Evolutionary conservation across 2,329 filamentous ascomycete species (phyloP), one percentile per base, ranked within the genome.

Genomic region (Fusarium mundagurra): DNA sequence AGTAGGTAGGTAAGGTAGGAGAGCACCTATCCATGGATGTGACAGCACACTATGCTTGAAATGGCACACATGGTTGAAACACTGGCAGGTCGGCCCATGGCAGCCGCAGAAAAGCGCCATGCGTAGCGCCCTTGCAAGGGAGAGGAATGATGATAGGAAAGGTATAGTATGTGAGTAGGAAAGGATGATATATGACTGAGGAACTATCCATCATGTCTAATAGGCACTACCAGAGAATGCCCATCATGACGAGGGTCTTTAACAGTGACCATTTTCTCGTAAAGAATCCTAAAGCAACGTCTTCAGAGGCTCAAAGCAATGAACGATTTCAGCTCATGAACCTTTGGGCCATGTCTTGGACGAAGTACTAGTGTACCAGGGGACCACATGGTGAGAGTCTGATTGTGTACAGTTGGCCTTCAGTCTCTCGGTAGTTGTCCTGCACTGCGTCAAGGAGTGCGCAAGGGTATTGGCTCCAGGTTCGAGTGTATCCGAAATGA

Each of bases 11-110:
- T 57, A 44, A 13, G 16, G 29, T 54, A 64, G 61, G 61, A 58
- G 47, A 53, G 31, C 50, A 51, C 31, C 22, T 34, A 51, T 34
- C 48, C 48, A 53, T 67, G 55, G 59, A 65, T 33, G 59, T 61
- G 64, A 61, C 71, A 77, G 72, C 73, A 74, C 66, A 73, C 69
- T 76, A 67, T 75, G 73, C 75, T 69, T 68, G 71, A 64, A 72
- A 71, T 61, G 58, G 59, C 45, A 45, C 50, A 71, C 66, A 45
- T 55, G 58, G 47, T 71, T 73, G 75, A 76, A 78, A 74, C 68
- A 71, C 68, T 70, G 53, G 34, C 50, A 72, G 39, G 41, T 61
- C 67, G 31, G 51, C 61, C 63, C 70, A 71, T 67, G 47, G 63
- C 50, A 64, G 61, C 55, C 62, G 63, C 63, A 73, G 69, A 51